Conservation (phyloP, 1,284 basidiomycete species). For the Heterobasidion irregulare region DNA sequence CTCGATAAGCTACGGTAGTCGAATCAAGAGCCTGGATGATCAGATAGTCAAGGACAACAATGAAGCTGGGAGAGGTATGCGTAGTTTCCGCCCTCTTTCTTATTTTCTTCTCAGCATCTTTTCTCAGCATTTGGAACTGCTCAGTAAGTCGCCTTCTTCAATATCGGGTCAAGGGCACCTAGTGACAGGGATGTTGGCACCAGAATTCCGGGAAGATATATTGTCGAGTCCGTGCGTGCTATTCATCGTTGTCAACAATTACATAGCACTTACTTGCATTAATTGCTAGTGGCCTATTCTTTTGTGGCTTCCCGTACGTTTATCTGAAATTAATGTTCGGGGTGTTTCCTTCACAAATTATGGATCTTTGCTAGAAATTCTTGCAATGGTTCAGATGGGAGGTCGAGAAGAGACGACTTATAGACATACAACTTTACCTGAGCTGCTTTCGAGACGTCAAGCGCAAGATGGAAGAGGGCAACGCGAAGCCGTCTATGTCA, state of each 20-base stretch:
- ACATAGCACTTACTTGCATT: neutral
- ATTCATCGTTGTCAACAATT: neutral
- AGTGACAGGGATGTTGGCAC: neutral
- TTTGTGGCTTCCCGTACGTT: conserved; percentile 3
- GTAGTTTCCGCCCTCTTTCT: too few relatives aligned
- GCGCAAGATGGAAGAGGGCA: neutral
- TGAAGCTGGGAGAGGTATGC: neutral
- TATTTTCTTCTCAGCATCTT: too few relatives aligned
- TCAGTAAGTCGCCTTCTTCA: too few relatives aligned
- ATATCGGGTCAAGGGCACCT: too few relatives aligned
- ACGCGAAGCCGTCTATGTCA: conserved; percentile 1
- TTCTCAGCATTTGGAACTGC: too few relatives aligned
- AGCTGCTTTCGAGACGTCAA: conserved; percentile 1
- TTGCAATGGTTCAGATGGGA: conserved; percentile 3
- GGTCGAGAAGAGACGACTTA: neutral
- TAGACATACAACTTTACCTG: neutral
- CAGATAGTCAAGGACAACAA: conserved; percentile 1
- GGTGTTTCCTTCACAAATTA: neutral
- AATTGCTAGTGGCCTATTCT: neutral
- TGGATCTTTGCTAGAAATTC: neutral
- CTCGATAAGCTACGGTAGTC: conserved; percentile 2
- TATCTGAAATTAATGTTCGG: neutral
- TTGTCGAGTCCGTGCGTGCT: conserved; percentile 3
- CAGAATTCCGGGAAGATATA: conserved; percentile 1
- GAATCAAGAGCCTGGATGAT: neutral